Evolutionary conservation across 768 basidiomycete species (phyloP), one percentile per base, ranked within the genome.

Genomic region (Tylopilus rubrobrunneus): DNA sequence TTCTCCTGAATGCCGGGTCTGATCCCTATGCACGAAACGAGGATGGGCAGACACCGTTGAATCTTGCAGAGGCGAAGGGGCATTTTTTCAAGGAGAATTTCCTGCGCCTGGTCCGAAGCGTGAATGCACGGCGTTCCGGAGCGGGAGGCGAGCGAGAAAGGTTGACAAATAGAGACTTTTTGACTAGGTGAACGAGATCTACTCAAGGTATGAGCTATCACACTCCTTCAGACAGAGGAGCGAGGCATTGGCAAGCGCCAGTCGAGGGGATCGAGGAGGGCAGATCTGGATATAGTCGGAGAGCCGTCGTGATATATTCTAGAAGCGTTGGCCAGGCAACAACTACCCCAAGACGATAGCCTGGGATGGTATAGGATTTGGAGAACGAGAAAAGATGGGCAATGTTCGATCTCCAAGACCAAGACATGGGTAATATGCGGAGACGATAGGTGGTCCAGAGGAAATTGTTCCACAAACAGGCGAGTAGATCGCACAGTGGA

Each of bases 381-480:
- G 86, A 89, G 69, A 90, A 89, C 23, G 87, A 90, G 66, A 85
- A 89, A 27, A 92, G 74, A 59, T 85, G 83, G 54, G 90, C 76
- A 48, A 91, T 59, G 49, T 76, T 81, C 0, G 67, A 66, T 21
- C 86, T 74, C 89, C 89, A 92, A 25, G 71, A 67, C 65, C 71
- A 70, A 19, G 49, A 46, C 17, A 46, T 12, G 11, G 44, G 37
- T 5, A 46, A 28, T 19, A 19, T 19, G 19, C 19, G 19, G 19
- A 19, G 19, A 19, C 19, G 19, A 19, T 19, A 19, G 19, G 19
- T 19, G 19, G 19, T 19, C 19, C 19, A 19, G 19, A 19, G 19
- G 19, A 19, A 19, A 19, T 19, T 19, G 19, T 19, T 19, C 19
- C 19, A 19, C 19, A 19, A 19, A 19, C 19, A 19, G 19, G 19